Evolutionary conservation across 495 filamentous ascomycete species (phyloP).

Genomic region (Hypoxylon subgilvum): DNA sequence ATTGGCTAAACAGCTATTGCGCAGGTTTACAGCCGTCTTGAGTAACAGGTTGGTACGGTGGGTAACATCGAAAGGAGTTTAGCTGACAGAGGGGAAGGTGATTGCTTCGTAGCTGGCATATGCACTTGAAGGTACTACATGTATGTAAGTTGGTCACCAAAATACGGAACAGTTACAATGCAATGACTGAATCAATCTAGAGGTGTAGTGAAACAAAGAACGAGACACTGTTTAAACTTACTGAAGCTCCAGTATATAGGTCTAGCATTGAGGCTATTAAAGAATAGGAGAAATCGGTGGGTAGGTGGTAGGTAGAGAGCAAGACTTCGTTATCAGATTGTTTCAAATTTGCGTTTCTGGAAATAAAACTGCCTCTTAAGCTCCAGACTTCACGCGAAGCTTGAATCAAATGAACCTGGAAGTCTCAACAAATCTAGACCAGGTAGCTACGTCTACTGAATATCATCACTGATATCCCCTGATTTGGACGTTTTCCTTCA

Average conservation of each 20-base stretch:
- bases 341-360: conserved; percentile 8
- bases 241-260: too few relatives aligned
- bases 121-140: too few relatives aligned
- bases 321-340: too few relatives aligned
- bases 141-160: too few relatives aligned
- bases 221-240: conserved; percentile 5
- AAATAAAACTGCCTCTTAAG: conserved; percentile 2
- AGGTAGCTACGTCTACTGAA: background rate
- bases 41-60: conserved; percentile 11
- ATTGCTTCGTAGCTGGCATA: too few relatives aligned
- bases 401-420: too few relatives aligned
- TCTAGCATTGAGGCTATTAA: too few relatives aligned
- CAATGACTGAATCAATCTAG: background rate
- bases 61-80: conserved; percentile 9
- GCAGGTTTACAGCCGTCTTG: conserved; percentile 5
- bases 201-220: conserved; percentile 4
- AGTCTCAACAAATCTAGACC: background rate
- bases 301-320: too few relatives aligned
- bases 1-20: conserved; percentile 17
- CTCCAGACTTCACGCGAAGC: too few relatives aligned
- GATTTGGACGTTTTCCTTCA: background rate
- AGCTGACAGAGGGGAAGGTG: conserved; percentile 11
- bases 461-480: conserved; percentile 24
- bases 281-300: too few relatives aligned
- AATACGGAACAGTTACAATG: too few relatives aligned